Evolutionary conservation across 78 protist species (phyloP), one percentile per base, ranked within the genome.

Genomic region (Dictyostelium citrinum): DNA sequence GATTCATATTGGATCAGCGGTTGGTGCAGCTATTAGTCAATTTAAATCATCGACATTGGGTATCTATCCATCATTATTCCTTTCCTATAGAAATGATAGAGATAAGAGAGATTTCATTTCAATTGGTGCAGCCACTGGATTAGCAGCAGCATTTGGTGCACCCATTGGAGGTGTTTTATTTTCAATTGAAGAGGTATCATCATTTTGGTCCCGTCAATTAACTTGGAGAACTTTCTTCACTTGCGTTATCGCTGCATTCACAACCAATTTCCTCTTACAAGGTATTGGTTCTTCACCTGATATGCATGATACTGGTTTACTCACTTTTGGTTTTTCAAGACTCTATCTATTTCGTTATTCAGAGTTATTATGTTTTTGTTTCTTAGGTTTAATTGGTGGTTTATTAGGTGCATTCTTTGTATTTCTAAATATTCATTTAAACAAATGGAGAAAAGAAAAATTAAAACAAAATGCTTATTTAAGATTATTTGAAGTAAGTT

Each of bases 131-230:
- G 99, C 99, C 1, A 98, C 98, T 1, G 99, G 99, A 67, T 97
- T 98, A 16, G 68, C 98, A 0, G 98, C 99, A 2, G 99, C 99
- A 22, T 98, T 98, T 64, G 98, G 98, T 29, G 98, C 99, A 3
- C 99, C 99, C 6, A 92, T 98, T 72, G 99, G 99, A 11, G 99
- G 99, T 39, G 97, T 96, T 0, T 86, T 98, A 70, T 98, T 97
- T 35, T 29, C 96, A 7, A 78, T 98, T 33, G 99, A 98, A 71
- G 99, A 98, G 37, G 98, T 43, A 11, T 45, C 96, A 5, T 93
- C 97, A 7, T 90, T 93, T 74, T 97, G 98, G 98, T 78, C 83
- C 11, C 17, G 93, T 22, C 94, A 88, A 43, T 84, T 98, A 81
- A 97, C 98, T 10, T 97, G 98, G 99, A 96, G 98, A 29, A 88